Evolutionary conservation across 805 yeast species (phyloP).

Genomic region (Wickerhamiella sergipiensis): DNA sequence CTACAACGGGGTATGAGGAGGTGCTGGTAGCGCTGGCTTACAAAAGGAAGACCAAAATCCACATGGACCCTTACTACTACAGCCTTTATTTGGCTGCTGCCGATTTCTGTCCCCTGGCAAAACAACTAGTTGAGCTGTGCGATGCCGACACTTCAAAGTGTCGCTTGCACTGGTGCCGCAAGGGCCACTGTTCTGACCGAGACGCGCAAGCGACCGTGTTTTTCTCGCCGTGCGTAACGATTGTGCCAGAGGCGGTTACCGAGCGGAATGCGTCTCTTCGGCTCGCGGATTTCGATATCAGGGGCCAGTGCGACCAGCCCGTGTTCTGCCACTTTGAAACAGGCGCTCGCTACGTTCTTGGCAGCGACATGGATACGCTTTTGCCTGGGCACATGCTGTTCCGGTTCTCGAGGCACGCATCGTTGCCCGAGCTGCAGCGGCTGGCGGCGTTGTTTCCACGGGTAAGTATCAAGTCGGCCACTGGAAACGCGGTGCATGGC

Average conservation of each 20-base stretch:
- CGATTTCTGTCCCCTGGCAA: conserved; percentile 12
- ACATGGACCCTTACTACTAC: conserved; percentile 21
- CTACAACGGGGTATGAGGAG: conserved; percentile 40
- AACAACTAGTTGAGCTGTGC: conserved; percentile 10
- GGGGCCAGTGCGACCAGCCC: conserved; percentile 5
- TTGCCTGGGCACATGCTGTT: conserved; percentile 18
- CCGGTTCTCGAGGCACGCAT: conserved; percentile 24
- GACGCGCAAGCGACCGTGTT: conserved; percentile 10
- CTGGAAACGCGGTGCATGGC: conserved; percentile 3
- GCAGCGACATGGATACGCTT: conserved; percentile 6
- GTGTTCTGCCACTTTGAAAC: conserved; percentile 3
- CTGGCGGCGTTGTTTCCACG: conserved; percentile 13
- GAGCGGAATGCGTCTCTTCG: conserved; percentile 6
- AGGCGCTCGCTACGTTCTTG: conserved; percentile 12
- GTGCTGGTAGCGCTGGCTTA: conserved; percentile 31
- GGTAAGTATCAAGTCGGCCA: conserved; percentile 3
- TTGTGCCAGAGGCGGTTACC: conserved; percentile 3
- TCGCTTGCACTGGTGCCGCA: conserved; percentile 18
- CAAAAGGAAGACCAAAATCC: conserved; percentile 20
- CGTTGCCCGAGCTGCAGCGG: conserved; percentile 16
- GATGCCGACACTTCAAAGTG: conserved; percentile 10
- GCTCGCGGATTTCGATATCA: conserved; percentile 5
- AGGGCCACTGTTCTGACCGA: conserved; percentile 11
- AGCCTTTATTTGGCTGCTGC: conserved; percentile 17
- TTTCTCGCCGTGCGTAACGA: conserved; percentile 9